Percentiles rank a stretch among this genome's conserved stretches.
Evolutionary conservation across 257 asterid species (phyloP).

Genomic region (Leptodermis oblonga): DNA sequence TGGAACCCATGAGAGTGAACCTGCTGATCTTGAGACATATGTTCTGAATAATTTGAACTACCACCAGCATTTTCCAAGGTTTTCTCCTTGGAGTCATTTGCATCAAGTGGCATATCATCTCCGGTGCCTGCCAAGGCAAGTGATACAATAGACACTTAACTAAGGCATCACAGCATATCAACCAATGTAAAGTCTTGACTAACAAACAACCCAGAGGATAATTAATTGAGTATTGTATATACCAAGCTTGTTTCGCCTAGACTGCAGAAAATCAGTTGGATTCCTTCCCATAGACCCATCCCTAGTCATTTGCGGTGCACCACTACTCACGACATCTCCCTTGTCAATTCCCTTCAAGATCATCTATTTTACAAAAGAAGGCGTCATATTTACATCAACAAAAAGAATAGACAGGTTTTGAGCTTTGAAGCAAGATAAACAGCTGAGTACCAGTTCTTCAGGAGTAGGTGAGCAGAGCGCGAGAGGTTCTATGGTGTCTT

Average conservation of each 20-base stretch:
- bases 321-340: constrained; percentile 78
- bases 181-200: not conserved
- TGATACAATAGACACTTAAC: constrained; percentile 6
- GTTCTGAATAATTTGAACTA: constrained; percentile 32
- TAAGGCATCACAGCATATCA: not conserved
- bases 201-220: not conserved
- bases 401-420: not conserved
- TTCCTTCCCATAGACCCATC: constrained; percentile 65
- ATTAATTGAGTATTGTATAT: constrained; percentile 14
- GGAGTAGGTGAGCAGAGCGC: constrained; percentile 59
- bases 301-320: constrained; percentile 73
- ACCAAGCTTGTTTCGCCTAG: constrained; percentile 68
- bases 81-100: constrained; percentile 58
- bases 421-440: constrained; percentile 1
- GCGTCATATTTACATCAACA: constrained; percentile 14
- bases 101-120: constrained; percentile 51
- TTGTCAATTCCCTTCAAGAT: constrained; percentile 82
- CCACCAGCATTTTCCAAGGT: constrained; percentile 33
- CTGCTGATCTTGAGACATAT: constrained; percentile 32
- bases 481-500: constrained; percentile 69
- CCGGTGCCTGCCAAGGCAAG: constrained; percentile 46
- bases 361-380: constrained; percentile 41
- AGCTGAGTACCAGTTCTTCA: constrained; percentile 68
- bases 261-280: constrained; percentile 56
- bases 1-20: constrained; percentile 26